A percentile compares a stretch with the other conserved stretches of the same genome.
Conservation (phyloP, 2,329 filamentous ascomycete genomes). For the Epicoccum sorghinum region DNA sequence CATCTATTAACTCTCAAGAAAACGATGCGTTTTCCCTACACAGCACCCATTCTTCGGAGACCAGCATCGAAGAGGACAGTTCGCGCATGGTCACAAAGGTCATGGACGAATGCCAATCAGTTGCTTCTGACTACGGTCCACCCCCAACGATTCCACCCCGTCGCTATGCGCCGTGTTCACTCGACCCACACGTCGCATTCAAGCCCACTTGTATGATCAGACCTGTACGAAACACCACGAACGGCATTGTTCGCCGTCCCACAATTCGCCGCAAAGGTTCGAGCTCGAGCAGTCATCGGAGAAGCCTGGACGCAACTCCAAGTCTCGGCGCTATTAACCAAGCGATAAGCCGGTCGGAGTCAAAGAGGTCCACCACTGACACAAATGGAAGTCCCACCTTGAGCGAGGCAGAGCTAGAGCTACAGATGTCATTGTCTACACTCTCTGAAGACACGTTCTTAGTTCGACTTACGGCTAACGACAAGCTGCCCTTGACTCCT, state of each 20-base stretch:
- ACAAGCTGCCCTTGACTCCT: conserved; percentile 26
- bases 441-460: conserved; percentile 40
- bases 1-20: conserved; percentile 45
- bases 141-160: conserved; percentile 29
- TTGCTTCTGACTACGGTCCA: conserved; percentile 4
- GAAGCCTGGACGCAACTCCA: conserved; percentile 22
- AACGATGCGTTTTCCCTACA: conserved; percentile 48
- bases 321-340: conserved; percentile 32
- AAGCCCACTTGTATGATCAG: conserved; percentile 33
- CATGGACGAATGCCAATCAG: conserved; percentile 6
- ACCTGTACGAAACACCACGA: conserved; percentile 19
- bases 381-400: conserved; percentile 50
- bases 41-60: conserved; percentile 49
- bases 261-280: conserved; percentile 31
- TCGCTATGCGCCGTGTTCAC: conserved; percentile 33
- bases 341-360: conserved; percentile 27
- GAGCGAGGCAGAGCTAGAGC: conserved; percentile 53
- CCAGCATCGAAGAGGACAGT: conserved; percentile 46
- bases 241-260: conserved; percentile 19
- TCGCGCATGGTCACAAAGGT: conserved; percentile 10
- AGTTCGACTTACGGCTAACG: conserved; percentile 50
- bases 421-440: conserved; percentile 41
- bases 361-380: conserved; percentile 22
- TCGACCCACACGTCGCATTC: conserved; percentile 30
- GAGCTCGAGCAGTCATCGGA: conserved; percentile 21